Evolutionary conservation across 495 filamentous ascomycete species (phyloP), one percentile per base, ranked within the genome.

Genomic region (Penicillium riverlandense): DNA sequence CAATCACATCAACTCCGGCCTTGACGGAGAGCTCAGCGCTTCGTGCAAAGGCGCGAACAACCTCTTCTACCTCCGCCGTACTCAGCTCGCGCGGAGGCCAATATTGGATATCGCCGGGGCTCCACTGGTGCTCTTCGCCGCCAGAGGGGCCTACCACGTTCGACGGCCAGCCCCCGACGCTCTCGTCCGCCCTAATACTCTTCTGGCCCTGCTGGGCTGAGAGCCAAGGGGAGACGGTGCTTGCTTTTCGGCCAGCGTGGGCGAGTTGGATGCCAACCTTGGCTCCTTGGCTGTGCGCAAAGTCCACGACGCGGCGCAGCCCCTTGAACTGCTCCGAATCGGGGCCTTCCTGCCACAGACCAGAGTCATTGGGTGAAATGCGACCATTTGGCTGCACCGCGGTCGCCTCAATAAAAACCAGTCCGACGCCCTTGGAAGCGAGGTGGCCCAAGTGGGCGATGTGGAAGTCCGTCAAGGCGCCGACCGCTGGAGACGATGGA

Each of bases 181-280:
- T 63, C 40, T 71, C 63, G 8, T 69, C 64, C 1, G 75, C 67
- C 9, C 71, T 70, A 8, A 78, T 55, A 28, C 66, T 64, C 38
- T 49, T 53, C 22, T 48, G 48, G 0, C 59, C 61, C 5, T 41
- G 43, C 28, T 58, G 41, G 1, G 41, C 48, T 6, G 57, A 63
- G 11, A 83, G 37, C 82, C 82, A 88, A 0, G 83, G 83, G 0
- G 80, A 70, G 2, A 79, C 55, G 0, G 72, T 79, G 50, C 77
- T 81, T 2, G 77, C 83, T 61, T 90, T 90, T 35, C 86, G 74
- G 11, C 86, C 86, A 14, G 84, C 84, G 54, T 90, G 86, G 4
- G 67, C 80, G 9, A 90, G 72, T 62, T 90, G 86, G 48, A 90
- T 80, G 11, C 75, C 84, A 31, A 83, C 62, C 55, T 86, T 80